These are phyloP conservation scores for Sistotremastrum niveocremeum DNA, from an alignment of 768 basidiomycete species.

Conservation along the genomic window DNA sequence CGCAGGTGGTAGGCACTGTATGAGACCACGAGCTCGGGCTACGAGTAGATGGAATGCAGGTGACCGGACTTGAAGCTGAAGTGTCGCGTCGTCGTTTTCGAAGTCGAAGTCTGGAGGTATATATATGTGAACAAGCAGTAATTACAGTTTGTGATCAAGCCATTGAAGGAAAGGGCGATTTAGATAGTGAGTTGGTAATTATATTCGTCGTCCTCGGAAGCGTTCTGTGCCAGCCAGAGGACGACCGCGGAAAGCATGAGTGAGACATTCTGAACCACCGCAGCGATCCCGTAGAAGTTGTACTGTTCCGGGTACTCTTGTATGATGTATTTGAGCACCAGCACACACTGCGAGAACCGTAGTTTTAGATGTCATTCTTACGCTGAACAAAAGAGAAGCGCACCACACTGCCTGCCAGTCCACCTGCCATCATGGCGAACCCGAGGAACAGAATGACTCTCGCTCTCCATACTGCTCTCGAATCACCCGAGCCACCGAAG, in stretches of 20 bases:
- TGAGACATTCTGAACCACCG: constrained; percentile 85
- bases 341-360: constrained; percentile 44
- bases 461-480: constrained; percentile 83
- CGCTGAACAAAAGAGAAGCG: constrained; percentile 19
- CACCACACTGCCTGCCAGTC: constrained; percentile 92
- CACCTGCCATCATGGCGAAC: constrained; percentile 95
- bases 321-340: constrained; percentile 84
- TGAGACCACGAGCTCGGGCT: too few species aligned
- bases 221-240: constrained; percentile 84
- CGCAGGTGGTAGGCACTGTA: too few species aligned
- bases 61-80: too few species aligned
- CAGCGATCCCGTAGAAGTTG: constrained; percentile 86
- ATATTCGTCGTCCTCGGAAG: constrained; percentile 84
- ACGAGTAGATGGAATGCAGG: too few species aligned
- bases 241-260: constrained; percentile 78
- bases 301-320: constrained; percentile 59
- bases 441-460: constrained; percentile 86
- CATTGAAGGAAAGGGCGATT: not conserved
- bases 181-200: constrained; percentile 51
- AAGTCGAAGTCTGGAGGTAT: too few species aligned
- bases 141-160: too few species aligned
- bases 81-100: too few species aligned
- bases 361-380: not conserved
- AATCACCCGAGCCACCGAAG: constrained; percentile 54
- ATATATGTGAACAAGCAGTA: too few species aligned